These are phyloP conservation scores for Cordyceps militaris DNA, from an alignment of 2,329 filamentous ascomycete species.

Conservation along the genomic window DNA sequence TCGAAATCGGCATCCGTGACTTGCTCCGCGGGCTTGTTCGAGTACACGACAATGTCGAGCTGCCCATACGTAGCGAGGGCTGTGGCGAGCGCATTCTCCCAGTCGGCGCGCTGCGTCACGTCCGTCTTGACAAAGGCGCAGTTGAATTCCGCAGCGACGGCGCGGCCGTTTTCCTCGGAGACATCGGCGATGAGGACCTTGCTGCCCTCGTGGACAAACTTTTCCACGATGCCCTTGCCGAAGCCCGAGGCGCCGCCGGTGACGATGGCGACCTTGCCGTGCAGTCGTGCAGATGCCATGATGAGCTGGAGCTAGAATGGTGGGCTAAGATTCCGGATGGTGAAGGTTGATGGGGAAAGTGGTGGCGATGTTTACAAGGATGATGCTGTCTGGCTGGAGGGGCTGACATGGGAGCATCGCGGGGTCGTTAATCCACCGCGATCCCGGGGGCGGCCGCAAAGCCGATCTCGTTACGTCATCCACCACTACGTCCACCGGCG, in stretches of 20 bases:
- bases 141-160: constrained; percentile 38
- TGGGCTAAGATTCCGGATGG: too few relatives aligned
- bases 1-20: constrained; percentile 63
- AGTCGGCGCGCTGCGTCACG: constrained; percentile 46
- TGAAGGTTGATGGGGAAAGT: too few relatives aligned
- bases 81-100: constrained; percentile 41
- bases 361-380: background rate
- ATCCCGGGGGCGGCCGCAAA: background rate
- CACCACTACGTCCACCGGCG: background rate
- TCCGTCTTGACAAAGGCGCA: constrained; percentile 38
- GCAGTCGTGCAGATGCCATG: constrained; percentile 24
- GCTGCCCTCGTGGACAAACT: constrained; percentile 53
- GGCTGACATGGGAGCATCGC: constrained; percentile 11
- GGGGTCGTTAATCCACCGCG: constrained; percentile 7
- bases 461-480: background rate
- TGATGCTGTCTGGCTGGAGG: background rate
- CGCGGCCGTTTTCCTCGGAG: constrained; percentile 42
- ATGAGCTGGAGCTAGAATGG: background rate
- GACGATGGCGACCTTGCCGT: constrained; percentile 37
- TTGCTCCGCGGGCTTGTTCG: constrained; percentile 54
- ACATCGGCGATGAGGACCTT: constrained; percentile 58
- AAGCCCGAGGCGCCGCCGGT: constrained; percentile 56
- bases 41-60: constrained; percentile 52
- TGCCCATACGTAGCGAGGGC: constrained; percentile 40
- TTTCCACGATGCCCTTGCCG: constrained; percentile 52